Evolutionary conservation across 1,139 yeast species (phyloP).

Genomic region (Geotrichum candidum): DNA sequence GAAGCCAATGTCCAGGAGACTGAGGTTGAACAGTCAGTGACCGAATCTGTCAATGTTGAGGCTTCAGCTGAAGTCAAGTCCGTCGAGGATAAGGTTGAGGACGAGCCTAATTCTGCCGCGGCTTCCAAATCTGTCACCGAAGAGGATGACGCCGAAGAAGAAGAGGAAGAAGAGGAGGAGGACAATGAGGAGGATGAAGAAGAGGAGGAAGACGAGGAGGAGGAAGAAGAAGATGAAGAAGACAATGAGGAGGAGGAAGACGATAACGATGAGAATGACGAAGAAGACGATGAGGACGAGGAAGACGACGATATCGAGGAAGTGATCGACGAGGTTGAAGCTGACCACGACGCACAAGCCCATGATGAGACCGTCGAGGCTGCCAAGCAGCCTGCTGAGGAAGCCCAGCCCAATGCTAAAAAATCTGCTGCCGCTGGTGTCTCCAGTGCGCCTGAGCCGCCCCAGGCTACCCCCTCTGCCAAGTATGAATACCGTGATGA

Average conservation of each 20-base stretch:
- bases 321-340: conserved; percentile 3
- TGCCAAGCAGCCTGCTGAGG: neutral
- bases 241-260: conserved; percentile 11
- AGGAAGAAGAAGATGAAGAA: conserved; percentile 10
- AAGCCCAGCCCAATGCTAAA: conserved; percentile 10
- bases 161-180: conserved; percentile 6
- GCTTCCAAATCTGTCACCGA: conserved; percentile 2
- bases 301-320: conserved; percentile 7
- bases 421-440: conserved; percentile 8
- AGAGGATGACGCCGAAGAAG: conserved; percentile 9
- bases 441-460: conserved; percentile 1
- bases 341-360: conserved; percentile 8
- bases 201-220: conserved; percentile 8
- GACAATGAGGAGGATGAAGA: conserved; percentile 1
- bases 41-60: conserved; percentile 14
- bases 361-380: neutral
- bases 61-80: conserved; percentile 14
- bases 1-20: conserved; percentile 9
- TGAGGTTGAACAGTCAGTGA: conserved; percentile 10
- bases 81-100: conserved; percentile 28
- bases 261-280: conserved; percentile 3
- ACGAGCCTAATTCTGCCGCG: conserved; percentile 20
- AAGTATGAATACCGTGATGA: conserved; percentile 31
- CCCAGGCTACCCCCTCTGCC: conserved; percentile 12
- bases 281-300: conserved; percentile 8